Percentiles rank a stretch among this genome's conserved stretches.
Evolutionary conservation across 2,329 filamentous ascomycete species (phyloP).

Genomic region (Pseudogymnoascus verrucosus): DNA sequence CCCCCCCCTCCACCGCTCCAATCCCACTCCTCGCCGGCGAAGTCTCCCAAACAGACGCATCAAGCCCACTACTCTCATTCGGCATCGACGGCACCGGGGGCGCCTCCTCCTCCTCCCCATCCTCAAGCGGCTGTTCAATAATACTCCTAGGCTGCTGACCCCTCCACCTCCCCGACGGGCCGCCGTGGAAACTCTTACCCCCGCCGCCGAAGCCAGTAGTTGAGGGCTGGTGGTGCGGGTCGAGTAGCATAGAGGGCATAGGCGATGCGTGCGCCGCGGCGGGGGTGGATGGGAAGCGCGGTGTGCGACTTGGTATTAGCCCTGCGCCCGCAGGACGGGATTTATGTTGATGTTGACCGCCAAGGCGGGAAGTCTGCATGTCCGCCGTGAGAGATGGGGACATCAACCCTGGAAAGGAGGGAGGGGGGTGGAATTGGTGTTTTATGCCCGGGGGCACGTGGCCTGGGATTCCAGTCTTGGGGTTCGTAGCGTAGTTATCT

Average conservation of each 20-base stretch:
- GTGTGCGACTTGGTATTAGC: constrained; percentile 29
- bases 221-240: constrained; percentile 66
- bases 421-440: constrained; percentile 65
- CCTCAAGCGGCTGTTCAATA: constrained; percentile 47
- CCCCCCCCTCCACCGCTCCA: constrained; percentile 23
- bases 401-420: constrained; percentile 63
- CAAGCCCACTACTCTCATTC: constrained; percentile 25
- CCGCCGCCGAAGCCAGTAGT: constrained; percentile 34
- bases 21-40: constrained; percentile 23
- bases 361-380: constrained; percentile 26
- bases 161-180: constrained; percentile 33
- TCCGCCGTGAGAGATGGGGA: constrained; percentile 52
- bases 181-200: constrained; percentile 39
- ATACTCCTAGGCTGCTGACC: constrained; percentile 39
- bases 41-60: constrained; percentile 39
- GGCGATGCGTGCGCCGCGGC: constrained; percentile 35
- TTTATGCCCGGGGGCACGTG: constrained; percentile 48
- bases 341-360: constrained; percentile 25
- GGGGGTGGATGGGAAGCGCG: constrained; percentile 34
- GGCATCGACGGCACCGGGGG: constrained; percentile 19
- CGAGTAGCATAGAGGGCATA: constrained; percentile 65
- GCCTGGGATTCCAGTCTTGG: constrained; percentile 57
- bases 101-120: constrained; percentile 22
- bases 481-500: constrained; percentile 78
- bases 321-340: constrained; percentile 36